phyloP scores from a whole-genome alignment of 805 yeast genomes.

The Blastobotrys parvus region DNA sequence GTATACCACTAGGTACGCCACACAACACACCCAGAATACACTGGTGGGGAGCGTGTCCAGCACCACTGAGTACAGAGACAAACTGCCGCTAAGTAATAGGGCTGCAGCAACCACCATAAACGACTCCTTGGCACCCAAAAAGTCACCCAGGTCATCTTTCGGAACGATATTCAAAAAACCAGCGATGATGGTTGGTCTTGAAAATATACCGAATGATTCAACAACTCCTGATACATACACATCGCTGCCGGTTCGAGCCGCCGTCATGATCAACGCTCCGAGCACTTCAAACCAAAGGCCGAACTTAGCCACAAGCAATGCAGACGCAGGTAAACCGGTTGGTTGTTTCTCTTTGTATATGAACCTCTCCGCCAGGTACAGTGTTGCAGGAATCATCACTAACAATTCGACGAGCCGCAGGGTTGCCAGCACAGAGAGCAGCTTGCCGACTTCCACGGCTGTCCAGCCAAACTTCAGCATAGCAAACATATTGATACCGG shows the following conservation, averaged over 20 bases:
- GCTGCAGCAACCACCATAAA: neutral
- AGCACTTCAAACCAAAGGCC: neutral
- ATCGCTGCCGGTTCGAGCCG: neutral
- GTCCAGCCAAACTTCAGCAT: neutral
- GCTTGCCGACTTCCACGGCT: neutral
- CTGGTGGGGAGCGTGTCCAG: too few relatives aligned
- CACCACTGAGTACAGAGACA: too few relatives aligned
- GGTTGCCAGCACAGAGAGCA: neutral
- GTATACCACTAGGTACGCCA: too few relatives aligned
- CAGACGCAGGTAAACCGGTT: neutral
- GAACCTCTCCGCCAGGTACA: neutral
- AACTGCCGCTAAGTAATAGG: too few relatives aligned
- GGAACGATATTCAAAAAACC: neutral
- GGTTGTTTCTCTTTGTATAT: neutral
- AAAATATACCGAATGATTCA: neutral
- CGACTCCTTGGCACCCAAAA: neutral
- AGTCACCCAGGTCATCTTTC: neutral
- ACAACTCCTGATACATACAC: neutral
- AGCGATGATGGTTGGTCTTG: neutral
- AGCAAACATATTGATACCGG: too few relatives aligned
- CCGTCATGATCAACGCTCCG: neutral
- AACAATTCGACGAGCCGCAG: neutral
- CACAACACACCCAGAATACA: too few relatives aligned
- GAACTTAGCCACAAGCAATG: neutral
- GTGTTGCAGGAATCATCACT: neutral